phyloP scores from a whole-genome alignment of 495 filamentous ascomycete genomes.

The Hypoxylon subgilvum region DNA sequence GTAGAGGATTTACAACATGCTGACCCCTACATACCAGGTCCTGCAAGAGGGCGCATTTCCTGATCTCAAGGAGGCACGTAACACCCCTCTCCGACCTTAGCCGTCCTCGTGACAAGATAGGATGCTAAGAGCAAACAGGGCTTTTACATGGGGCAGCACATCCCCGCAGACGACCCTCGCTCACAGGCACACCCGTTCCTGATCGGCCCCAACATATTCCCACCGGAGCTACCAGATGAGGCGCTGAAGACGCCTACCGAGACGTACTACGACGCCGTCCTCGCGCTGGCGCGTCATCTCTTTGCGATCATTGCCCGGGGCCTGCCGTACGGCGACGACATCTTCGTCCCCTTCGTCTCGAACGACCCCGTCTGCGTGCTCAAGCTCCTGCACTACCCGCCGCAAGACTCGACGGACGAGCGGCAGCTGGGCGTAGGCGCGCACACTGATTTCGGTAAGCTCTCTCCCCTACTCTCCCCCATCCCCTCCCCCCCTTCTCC shows the following conservation, averaged over 20 bases:
- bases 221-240: slow-evolving; percentile 33
- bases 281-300: slow-evolving; percentile 39
- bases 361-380: slow-evolving; percentile 45
- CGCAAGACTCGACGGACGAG: slow-evolving; percentile 44
- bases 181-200: slow-evolving; percentile 44
- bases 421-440: slow-evolving; percentile 52
- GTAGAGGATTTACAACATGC: neutral
- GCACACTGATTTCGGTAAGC: slow-evolving; percentile 56
- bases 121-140: slow-evolving; percentile 27
- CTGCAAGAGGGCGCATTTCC: slow-evolving; percentile 54
- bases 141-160: slow-evolving; percentile 56
- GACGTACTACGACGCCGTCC: slow-evolving; percentile 44
- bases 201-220: slow-evolving; percentile 56
- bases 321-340: slow-evolving; percentile 44
- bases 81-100: neutral
- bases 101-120: neutral
- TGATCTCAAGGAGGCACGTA: slow-evolving; percentile 56
- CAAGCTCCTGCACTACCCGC: slow-evolving; percentile 56
- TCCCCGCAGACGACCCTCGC: slow-evolving; percentile 50
- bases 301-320: slow-evolving; percentile 50
- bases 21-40: too few relatives aligned
- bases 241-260: slow-evolving; percentile 37
- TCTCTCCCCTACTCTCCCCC: neutral
- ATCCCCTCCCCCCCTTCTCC: neutral
- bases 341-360: slow-evolving; percentile 51